Percentiles rank a stretch among this genome's conserved stretches.
phyloP scores from a whole-genome alignment of 306 rosid species.

The Sicyos edulis region DNA sequence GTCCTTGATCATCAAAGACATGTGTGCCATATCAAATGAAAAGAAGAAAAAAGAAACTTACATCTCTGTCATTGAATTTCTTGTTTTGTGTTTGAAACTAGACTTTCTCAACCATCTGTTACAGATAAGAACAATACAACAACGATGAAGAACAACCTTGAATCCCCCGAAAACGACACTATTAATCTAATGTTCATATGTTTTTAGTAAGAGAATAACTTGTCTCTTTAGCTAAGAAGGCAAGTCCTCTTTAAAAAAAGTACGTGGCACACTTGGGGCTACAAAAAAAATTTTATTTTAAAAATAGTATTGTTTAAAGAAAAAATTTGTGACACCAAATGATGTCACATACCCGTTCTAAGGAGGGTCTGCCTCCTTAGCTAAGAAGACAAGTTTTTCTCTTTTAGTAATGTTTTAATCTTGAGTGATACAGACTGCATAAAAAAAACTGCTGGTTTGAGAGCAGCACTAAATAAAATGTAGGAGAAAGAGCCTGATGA shows the following conservation, averaged over 20 bases:
- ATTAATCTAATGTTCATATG: neutral
- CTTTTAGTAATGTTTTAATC: neutral
- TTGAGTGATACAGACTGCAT: neutral
- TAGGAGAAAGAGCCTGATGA: slow-evolving; percentile 4
- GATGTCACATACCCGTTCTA: too few relatives aligned
- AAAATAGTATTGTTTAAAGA: too few relatives aligned
- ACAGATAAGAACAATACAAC: neutral
- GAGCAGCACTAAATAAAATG: too few relatives aligned
- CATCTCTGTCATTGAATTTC: slow-evolving; percentile 11
- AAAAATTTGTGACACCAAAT: too few relatives aligned
- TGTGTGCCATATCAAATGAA: slow-evolving; percentile 13
- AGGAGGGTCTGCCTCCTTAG: too few relatives aligned
- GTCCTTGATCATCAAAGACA: slow-evolving; percentile 6
- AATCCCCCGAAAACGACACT: neutral
- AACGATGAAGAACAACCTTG: neutral
- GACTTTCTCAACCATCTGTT: neutral
- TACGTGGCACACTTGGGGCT: too few relatives aligned
- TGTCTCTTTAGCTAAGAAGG: too few relatives aligned
- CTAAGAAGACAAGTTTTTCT: too few relatives aligned
- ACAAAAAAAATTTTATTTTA: too few relatives aligned
- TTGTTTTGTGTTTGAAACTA: neutral
- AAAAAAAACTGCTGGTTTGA: neutral
- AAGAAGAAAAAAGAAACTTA: neutral
- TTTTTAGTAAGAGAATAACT: neutral
- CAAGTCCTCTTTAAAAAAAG: too few relatives aligned